Percentiles rank a stretch among this genome's conserved stretches.
These are phyloP conservation scores for Escallonia rubra DNA, from an alignment of 129 eudicot genomes.

Conservation along the genomic window DNA sequence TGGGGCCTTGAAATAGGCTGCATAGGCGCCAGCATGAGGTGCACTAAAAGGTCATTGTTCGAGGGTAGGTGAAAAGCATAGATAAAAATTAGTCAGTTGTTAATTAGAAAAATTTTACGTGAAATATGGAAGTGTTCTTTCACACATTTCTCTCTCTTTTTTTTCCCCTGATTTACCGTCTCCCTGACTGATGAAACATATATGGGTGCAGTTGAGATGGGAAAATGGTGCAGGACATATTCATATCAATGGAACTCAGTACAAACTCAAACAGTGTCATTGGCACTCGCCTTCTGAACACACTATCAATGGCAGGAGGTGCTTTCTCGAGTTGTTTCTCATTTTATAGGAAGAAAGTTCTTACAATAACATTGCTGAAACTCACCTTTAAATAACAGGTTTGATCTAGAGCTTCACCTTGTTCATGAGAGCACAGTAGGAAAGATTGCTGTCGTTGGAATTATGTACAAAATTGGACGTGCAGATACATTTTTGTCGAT, in stretches of 20 bases:
- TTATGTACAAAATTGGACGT: neutral
- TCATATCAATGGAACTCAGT: conserved; percentile 45
- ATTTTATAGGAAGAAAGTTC: no score
- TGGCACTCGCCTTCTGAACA: conserved; percentile 78
- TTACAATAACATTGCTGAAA: neutral
- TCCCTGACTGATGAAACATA: neutral
- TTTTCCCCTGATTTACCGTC: no score
- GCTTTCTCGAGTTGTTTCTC: neutral
- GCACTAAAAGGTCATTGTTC: no score
- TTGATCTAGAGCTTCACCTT: neutral
- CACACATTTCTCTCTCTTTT: no score
- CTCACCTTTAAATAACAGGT: neutral
- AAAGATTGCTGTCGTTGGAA: neutral
- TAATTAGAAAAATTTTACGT: no score
- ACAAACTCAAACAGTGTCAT: conserved; percentile 48
- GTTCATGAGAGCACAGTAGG: neutral
- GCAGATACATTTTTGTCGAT: neutral
- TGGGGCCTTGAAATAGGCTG: no score
- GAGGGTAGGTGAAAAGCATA: no score
- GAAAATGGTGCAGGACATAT: conserved; percentile 47
- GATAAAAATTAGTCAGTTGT: no score
- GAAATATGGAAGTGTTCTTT: no score
- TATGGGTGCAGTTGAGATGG: conserved; percentile 40
- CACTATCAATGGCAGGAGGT: conserved; percentile 66
- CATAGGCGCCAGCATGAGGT: no score